Percentiles rank a stretch among this genome's conserved stretches.
Evolutionary conservation across 441 rosid species (phyloP).

Genomic region (Populus hybrid): DNA sequence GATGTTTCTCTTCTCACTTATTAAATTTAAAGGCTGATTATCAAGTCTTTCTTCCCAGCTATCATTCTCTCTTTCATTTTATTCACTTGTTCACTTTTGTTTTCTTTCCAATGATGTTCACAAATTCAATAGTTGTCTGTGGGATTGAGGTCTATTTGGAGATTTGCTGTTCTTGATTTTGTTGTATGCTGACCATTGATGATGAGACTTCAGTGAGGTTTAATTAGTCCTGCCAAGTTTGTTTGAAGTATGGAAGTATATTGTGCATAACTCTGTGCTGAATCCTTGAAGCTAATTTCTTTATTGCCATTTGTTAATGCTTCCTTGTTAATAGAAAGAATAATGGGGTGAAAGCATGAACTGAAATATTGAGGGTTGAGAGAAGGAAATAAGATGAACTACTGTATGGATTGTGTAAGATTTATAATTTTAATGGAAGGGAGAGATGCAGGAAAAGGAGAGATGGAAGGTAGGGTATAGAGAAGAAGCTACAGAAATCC

Average conservation of each 20-base stretch:
- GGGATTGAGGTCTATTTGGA: background rate
- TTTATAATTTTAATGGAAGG: background rate
- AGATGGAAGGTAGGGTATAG: background rate
- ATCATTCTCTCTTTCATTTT: background rate
- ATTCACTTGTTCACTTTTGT: background rate
- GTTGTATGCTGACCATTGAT: background rate
- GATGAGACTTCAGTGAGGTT: background rate
- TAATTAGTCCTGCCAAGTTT: background rate
- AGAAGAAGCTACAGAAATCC: background rate
- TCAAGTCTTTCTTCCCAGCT: background rate
- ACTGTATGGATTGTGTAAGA: background rate
- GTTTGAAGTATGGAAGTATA: background rate
- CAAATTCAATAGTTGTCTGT: background rate
- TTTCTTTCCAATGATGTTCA: background rate
- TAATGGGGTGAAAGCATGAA: background rate
- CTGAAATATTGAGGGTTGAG: background rate
- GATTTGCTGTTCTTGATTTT: background rate
- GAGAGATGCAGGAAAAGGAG: background rate
- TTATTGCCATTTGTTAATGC: background rate
- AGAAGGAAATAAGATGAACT: background rate
- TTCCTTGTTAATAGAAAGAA: background rate
- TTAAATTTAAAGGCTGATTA: background rate
- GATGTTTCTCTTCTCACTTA: background rate
- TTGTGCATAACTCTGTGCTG: background rate
- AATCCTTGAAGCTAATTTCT: background rate